Conservation (phyloP, 2,329 filamentous ascomycete genomes). For the Venturia asperata region DNA sequence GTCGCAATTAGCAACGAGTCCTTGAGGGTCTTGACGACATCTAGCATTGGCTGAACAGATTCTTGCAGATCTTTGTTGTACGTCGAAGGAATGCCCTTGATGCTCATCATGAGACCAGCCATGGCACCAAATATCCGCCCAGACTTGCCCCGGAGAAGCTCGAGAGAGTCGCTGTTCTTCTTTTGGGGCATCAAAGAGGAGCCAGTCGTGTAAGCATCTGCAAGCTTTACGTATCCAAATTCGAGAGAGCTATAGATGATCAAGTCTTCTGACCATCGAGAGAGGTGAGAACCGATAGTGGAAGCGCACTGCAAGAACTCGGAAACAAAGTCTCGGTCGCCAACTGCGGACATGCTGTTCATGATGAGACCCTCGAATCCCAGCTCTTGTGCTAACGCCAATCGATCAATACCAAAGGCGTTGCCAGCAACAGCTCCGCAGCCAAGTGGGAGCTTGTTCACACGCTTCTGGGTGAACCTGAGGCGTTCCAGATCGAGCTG, state of each 20-base stretch:
- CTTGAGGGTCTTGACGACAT: constrained; percentile 71
- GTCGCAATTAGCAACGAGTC: constrained; percentile 79
- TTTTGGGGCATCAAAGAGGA: constrained; percentile 76
- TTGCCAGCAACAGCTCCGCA: constrained; percentile 75
- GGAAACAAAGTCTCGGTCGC: constrained; percentile 73
- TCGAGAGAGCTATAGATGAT: constrained; percentile 74
- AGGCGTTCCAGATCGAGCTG: constrained; percentile 68
- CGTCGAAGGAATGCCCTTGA: constrained; percentile 68
- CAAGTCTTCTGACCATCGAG: constrained; percentile 74
- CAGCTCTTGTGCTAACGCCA: constrained; percentile 69
- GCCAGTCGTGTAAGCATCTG: constrained; percentile 74
- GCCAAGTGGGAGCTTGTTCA: constrained; percentile 66
- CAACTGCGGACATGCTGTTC: constrained; percentile 71
- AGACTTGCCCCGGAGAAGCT: constrained; percentile 69
- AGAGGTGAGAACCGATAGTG: constrained; percentile 73
- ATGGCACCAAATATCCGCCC: constrained; percentile 74
- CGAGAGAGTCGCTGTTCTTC: constrained; percentile 71
- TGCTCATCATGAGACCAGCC: constrained; percentile 69
- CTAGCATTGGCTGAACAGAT: constrained; percentile 75
- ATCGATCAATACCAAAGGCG: constrained; percentile 73
- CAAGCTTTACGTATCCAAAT: constrained; percentile 67
- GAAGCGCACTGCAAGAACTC: constrained; percentile 76
- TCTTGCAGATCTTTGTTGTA: constrained; percentile 96
- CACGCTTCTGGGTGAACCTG: constrained; percentile 62
- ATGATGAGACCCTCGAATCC: constrained; percentile 68